Evolutionary conservation across 176 grass and related monocot genomes (phyloP), one percentile per base, ranked within the genome.

Genomic region (Cenchrus americanus): DNA sequence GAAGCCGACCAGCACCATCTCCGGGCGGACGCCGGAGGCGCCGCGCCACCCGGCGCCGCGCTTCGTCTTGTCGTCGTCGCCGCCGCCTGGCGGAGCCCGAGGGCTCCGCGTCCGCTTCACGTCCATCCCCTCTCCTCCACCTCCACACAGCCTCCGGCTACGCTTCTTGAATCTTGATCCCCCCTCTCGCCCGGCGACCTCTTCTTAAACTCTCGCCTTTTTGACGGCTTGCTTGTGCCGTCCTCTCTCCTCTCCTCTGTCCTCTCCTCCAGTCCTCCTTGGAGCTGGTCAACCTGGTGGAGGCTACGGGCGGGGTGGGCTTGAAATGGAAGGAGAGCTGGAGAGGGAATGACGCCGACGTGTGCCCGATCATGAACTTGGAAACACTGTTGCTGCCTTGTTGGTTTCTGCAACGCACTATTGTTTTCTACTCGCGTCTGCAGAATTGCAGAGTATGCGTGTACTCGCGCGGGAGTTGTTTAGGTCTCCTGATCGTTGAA

Each of bases 51-150:
- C 85, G 40, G 48, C 73, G 32, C 74, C 34, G 34, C 34, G 34
- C 34, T 37, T 53, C 82, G 62, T 88, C 78, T 76, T 95, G 69
- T 92, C 85, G 10, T 90, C 87, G 6, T 88, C 77, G 26, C 58
- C 55, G 41, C 43, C 55, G 41, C 43, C 77, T 58, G 19, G 59
- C 58, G 47, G 80, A 63, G 87, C 81, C 85, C 90, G 90, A 21
- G 90, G 90, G 84, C 93, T 92, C 88, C 80, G 91, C 66, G 63
- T 71, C 85, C 87, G 67, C 88, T 90, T 94, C 87, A 92, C n/a
- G 85, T 94, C 84, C 87, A 94, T 92, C 83, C 4, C 54, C 17
- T 18, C 8, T 3, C 7, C 37, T 34, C 14, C 37, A 37, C 34
- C 34, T 37, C 34, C 34, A 37, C 32, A 0, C 46, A 5, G 8